Conservation (phyloP, 768 basidiomycete species). For the Mycena epipterygia region DNA sequence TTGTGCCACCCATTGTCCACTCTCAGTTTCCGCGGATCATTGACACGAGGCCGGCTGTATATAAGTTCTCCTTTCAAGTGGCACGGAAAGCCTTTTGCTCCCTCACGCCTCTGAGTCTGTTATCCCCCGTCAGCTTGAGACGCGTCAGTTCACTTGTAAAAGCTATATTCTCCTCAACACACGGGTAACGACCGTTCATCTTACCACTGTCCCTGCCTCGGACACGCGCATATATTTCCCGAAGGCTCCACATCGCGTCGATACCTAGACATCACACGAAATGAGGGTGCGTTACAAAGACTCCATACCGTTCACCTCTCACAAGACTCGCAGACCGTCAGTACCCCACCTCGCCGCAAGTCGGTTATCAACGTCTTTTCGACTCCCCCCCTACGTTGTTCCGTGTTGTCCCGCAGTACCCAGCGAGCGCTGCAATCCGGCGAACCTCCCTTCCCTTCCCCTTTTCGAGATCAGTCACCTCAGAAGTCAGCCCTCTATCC, state of each 20-base stretch:
- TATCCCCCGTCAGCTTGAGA: neutral
- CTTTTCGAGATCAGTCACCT: neutral
- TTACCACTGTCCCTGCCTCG: too few species aligned
- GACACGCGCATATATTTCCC: neutral
- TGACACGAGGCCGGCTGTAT: neutral
- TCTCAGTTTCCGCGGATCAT: neutral
- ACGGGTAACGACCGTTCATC: too few species aligned
- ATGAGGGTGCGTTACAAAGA: slow-evolving; percentile 22
- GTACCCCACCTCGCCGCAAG: slow-evolving; percentile 29
- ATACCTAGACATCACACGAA: neutral
- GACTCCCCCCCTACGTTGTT: slow-evolving; percentile 19
- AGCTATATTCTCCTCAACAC: too few species aligned
- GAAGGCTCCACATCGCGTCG: neutral
- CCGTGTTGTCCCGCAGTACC: neutral
- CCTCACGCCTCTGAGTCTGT: neutral
- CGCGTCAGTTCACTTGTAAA: neutral
- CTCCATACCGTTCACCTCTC: neutral
- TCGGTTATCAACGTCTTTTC: slow-evolving; percentile 27
- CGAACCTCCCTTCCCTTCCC: neutral
- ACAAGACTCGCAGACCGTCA: slow-evolving; percentile 16
- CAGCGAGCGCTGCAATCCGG: neutral
- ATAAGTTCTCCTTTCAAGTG: neutral
- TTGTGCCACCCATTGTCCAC: neutral
- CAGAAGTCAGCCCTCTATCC: neutral
- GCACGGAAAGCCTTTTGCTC: neutral